These are phyloP conservation scores for Exsudoporus frostii DNA, from an alignment of 768 basidiomycete species.

Conservation along the genomic window DNA sequence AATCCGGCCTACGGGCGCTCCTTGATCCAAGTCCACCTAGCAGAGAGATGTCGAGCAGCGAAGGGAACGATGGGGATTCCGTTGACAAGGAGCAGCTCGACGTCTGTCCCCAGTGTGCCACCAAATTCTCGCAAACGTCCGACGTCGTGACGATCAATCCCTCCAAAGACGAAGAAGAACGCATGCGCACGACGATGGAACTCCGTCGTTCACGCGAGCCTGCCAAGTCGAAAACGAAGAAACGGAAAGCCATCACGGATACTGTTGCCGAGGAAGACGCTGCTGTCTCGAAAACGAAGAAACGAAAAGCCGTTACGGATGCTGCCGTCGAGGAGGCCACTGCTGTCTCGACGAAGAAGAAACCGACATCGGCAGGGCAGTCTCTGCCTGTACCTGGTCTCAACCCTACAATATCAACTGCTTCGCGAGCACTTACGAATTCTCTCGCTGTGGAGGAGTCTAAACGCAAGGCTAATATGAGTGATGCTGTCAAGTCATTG, in stretches of 20 bases:
- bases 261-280: slow-evolving; percentile 26
- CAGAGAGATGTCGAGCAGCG: slow-evolving; percentile 20
- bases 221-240: slow-evolving; percentile 48
- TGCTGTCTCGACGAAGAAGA: slow-evolving; percentile 44
- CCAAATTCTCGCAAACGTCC: slow-evolving; percentile 55
- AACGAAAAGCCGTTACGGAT: slow-evolving; percentile 45
- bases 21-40: slow-evolving; percentile 28
- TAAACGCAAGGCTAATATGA: slow-evolving; percentile 82
- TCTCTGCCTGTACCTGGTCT: slow-evolving; percentile 28
- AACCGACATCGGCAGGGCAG: slow-evolving; percentile 10
- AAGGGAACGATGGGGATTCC: slow-evolving; percentile 26
- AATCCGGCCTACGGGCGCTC: slow-evolving; percentile 70
- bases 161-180: slow-evolving; percentile 56
- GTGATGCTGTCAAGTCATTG: slow-evolving; percentile 78
- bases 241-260: slow-evolving; percentile 56
- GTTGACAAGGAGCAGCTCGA: slow-evolving; percentile 39
- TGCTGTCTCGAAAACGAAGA: slow-evolving; percentile 44
- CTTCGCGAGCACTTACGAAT: slow-evolving; percentile 63
- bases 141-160: slow-evolving; percentile 73
- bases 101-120: slow-evolving; percentile 75
- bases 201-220: slow-evolving; percentile 55
- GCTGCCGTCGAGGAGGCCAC: slow-evolving; percentile 26
- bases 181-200: slow-evolving; percentile 55
- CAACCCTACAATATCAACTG: slow-evolving; percentile 51
- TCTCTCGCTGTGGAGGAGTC: slow-evolving; percentile 79